These are phyloP conservation scores for Neurospora pannonica DNA, from an alignment of 495 filamentous ascomycete genomes.

Conservation along the genomic window DNA sequence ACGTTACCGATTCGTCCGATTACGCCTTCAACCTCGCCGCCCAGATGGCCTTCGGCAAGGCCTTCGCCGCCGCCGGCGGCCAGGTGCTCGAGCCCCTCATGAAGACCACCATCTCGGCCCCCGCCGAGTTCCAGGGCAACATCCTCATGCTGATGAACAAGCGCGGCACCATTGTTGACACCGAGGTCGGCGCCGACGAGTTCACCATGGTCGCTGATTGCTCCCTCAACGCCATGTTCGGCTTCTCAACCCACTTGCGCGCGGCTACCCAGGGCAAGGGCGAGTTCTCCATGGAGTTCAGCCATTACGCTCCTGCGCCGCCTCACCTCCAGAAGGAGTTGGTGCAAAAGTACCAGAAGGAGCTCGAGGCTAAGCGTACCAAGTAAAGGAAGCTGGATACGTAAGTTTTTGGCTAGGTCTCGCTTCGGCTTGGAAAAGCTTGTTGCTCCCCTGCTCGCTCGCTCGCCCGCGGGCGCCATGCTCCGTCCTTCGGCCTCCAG, in stretches of 20 bases:
- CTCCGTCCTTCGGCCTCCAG: neutral
- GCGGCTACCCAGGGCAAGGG: slow-evolving; percentile 97
- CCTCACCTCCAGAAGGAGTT: slow-evolving; percentile 91
- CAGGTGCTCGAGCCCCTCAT: slow-evolving; percentile 90
- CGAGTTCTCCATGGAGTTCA: slow-evolving; percentile 98
- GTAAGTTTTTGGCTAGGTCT: neutral
- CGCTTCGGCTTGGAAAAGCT: neutral
- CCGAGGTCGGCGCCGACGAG: slow-evolving; percentile 88
- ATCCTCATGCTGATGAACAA: slow-evolving; percentile 94
- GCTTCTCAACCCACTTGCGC: slow-evolving; percentile 80
- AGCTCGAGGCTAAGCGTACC: slow-evolving; percentile 57
- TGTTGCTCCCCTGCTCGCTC: neutral
- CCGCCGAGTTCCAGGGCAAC: slow-evolving; percentile 96
- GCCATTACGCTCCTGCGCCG: slow-evolving; percentile 81
- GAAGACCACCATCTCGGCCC: slow-evolving; percentile 94
- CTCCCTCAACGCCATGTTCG: slow-evolving; percentile 93
- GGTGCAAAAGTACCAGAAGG: slow-evolving; percentile 78
- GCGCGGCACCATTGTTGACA: slow-evolving; percentile 90
- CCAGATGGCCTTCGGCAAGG: slow-evolving; percentile 94
- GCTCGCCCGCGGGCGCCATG: neutral
- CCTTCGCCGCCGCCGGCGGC: slow-evolving; percentile 69
- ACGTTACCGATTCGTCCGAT: slow-evolving; percentile 97
- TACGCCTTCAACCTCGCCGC: slow-evolving; percentile 97
- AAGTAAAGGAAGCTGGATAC: slow-evolving; percentile 21
- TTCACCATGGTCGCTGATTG: slow-evolving; percentile 93